Conservation (phyloP, 768 basidiomycete genomes). For the Amanita inopinata region DNA sequence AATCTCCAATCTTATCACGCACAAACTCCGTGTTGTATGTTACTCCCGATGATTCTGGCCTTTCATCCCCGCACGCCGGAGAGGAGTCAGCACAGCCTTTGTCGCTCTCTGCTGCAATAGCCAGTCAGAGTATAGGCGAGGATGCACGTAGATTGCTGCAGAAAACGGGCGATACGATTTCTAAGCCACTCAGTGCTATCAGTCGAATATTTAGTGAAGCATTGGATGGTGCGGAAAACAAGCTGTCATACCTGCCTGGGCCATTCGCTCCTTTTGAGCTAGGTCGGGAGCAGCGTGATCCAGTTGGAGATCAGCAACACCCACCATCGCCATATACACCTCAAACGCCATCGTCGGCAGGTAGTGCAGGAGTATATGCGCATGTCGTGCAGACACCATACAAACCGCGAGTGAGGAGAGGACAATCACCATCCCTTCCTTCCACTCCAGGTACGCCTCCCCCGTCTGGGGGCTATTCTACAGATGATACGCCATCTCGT, state of each 20-base stretch:
- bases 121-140: constrained; percentile 43
- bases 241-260: constrained; percentile 53
- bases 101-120: constrained; percentile 47
- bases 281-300: constrained; percentile 26
- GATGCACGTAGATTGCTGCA: constrained; percentile 81
- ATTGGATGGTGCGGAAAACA: constrained; percentile 60
- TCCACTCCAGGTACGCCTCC: constrained; percentile 24
- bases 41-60: constrained; percentile 11
- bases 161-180: constrained; percentile 84
- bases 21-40: constrained; percentile 17
- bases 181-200: constrained; percentile 84
- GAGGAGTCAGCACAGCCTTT: constrained; percentile 87
- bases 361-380: constrained; percentile 16
- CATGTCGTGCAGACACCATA: constrained; percentile 58
- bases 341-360: constrained; percentile 19
- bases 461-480: constrained; percentile 20
- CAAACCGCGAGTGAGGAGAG: constrained; percentile 56
- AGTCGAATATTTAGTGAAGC: constrained; percentile 83
- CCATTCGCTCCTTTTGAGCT: constrained; percentile 64
- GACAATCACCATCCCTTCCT: constrained; percentile 33
- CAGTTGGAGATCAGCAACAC: constrained; percentile 4
- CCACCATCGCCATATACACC: constrained; percentile 12
- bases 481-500: constrained; percentile 47
- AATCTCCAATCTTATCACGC: constrained; percentile 24
- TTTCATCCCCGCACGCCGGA: constrained; percentile 49